Evolutionary conservation across 371 early-diverging fungal genomes (phyloP), one percentile per base, ranked within the genome.

Genomic region (Actinomortierella ambigua): DNA sequence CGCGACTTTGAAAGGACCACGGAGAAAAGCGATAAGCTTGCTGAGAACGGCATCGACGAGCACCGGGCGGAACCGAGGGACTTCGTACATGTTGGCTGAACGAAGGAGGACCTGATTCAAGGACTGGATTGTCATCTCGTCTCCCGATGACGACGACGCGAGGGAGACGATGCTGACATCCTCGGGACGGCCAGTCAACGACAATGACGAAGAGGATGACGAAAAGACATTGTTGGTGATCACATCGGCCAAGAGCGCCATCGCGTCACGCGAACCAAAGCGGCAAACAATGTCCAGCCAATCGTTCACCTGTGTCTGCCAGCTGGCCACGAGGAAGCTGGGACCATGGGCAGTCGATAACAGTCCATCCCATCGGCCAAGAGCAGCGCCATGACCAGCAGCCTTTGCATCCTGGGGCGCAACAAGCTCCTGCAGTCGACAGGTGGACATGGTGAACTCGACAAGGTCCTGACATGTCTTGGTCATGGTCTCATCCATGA

Each of bases 1-100:
- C n/a, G 34, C 34, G 34, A 11, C 34, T 11, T 34, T 4, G 34
- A 34, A 34, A 34, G 34, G 11, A 34, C 11, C 34, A 34, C 34
- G 34, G 34, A 34, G 34, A 11, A 34, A 6, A 11, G 34, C 34
- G 11, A 34, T 34, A 34, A 34, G 34, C 34, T 68, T 40, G n/a
- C 42, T 28, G 22, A 53, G 49, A 41, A 78, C n/a, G 15, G 22
- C 28, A 18, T 22, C 23, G 26, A 76, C 40, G n/a, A 77, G 55
- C 2, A 59, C 55, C 1, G 66, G 75, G 59, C 81, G 76, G 14
- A 83, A 80, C 48, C 78, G 78, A 26, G 60, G 64, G 0, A 84
- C 80, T 59, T 86, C 87, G 61, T 86, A 86, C 41, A 86, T 84
- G 49, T 82, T 79, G 49, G 87, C 82, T 0, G 84, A 83, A 46